phyloP scores from a whole-genome alignment of 2,329 filamentous ascomycete genomes.

The Trichoderma sp. region DNA sequence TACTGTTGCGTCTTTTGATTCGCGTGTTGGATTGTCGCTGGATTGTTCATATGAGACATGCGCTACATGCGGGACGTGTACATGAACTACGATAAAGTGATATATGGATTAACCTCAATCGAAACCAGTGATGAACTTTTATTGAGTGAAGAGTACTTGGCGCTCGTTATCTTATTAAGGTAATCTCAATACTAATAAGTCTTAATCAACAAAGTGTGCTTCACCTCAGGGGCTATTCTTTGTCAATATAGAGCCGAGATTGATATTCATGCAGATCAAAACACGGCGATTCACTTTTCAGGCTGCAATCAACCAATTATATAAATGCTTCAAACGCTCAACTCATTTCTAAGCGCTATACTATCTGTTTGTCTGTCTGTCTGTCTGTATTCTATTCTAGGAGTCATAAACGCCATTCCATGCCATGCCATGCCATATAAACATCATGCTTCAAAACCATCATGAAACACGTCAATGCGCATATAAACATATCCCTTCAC shows the following conservation, averaged over 20 bases:
- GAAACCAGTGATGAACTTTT: too few relatives aligned
- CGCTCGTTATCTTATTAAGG: too few relatives aligned
- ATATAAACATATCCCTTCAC: background rate
- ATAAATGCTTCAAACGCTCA: background rate
- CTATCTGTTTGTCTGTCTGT: background rate
- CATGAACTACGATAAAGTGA: too few relatives aligned
- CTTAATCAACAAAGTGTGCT: too few relatives aligned
- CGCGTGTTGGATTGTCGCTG: too few relatives aligned
- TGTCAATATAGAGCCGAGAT: background rate
- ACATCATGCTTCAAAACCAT: background rate
- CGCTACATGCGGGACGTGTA: too few relatives aligned
- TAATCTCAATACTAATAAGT: too few relatives aligned
- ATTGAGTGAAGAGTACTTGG: too few relatives aligned
- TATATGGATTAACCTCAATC: too few relatives aligned
- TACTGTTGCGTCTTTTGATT: too few relatives aligned
- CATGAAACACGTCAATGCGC: background rate
- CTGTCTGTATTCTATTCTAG: background rate
- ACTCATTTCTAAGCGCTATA: background rate
- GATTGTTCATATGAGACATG: too few relatives aligned
- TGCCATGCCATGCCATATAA: conserved; percentile 4
- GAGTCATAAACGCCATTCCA: background rate
- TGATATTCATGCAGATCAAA: background rate
- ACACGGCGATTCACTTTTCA: background rate
- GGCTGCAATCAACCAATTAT: background rate
- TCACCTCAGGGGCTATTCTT: background rate